Conservation (phyloP, 441 rosid genomes). For the Populus hybrid region DNA sequence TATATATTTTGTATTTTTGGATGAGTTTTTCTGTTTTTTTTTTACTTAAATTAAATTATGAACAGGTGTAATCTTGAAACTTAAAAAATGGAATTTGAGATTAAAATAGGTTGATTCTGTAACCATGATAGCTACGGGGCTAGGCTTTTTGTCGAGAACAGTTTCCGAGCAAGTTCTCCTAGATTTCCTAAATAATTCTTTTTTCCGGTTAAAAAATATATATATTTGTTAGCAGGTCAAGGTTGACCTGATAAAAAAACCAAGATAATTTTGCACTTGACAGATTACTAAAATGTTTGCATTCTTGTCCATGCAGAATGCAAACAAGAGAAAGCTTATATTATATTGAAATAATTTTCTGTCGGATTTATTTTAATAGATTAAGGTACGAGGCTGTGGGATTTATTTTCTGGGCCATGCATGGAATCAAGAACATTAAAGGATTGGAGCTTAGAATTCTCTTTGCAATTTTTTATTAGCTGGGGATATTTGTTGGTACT, state of each 20-base stretch:
- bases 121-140: too few species aligned
- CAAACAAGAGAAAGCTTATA: neutral
- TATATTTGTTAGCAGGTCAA: neutral
- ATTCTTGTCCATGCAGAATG: neutral
- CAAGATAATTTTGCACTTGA: too few species aligned
- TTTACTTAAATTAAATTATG: too few species aligned
- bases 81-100: too few species aligned
- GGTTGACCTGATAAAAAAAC: constrained; percentile 5
- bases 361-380: neutral
- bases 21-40: too few species aligned
- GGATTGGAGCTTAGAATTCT: neutral
- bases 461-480: neutral
- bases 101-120: too few species aligned
- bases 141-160: neutral
- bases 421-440: constrained; percentile 16
- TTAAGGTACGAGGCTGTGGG: neutral
- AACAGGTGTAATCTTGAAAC: neutral
- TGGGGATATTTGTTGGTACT: neutral
- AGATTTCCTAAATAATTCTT: neutral
- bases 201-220: neutral
- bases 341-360: neutral
- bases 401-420: neutral
- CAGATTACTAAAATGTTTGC: neutral
- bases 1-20: too few species aligned
- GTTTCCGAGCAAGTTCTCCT: neutral